Evolutionary conservation across 169 alveolate genomes (phyloP).

Genomic region (Plasmodium adleri): DNA sequence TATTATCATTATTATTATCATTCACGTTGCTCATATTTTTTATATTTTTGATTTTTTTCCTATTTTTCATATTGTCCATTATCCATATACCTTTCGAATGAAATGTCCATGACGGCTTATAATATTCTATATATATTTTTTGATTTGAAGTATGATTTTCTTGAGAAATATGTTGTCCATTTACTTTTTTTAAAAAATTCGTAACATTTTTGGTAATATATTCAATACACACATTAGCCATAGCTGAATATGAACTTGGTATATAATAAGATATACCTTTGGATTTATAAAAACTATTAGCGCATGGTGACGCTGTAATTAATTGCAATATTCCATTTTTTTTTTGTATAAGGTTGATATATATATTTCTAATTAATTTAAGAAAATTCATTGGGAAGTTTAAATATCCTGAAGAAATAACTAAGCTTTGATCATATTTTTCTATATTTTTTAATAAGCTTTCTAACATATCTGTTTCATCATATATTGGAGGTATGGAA

Average conservation of each 20-base stretch:
- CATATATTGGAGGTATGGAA: slow-evolving; percentile 84
- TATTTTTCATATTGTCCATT: slow-evolving; percentile 5
- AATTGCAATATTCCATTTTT: slow-evolving; percentile 70
- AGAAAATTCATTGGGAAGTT: slow-evolving; percentile 81
- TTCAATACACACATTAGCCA: slow-evolving; percentile 64
- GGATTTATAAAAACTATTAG: slow-evolving; percentile 82
- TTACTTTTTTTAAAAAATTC: slow-evolving; percentile 36
- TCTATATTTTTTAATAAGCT: slow-evolving; percentile 75
- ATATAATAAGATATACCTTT: slow-evolving; percentile 67
- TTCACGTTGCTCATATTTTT: background rate
- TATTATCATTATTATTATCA: background rate
- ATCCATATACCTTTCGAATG: slow-evolving; percentile 76
- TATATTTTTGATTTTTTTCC: background rate
- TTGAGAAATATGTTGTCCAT: slow-evolving; percentile 10
- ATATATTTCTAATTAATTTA: slow-evolving; percentile 75
- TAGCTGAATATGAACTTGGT: slow-evolving; percentile 44
- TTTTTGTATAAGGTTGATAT: slow-evolving; percentile 44
- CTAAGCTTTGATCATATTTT: slow-evolving; percentile 76
- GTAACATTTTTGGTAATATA: slow-evolving; percentile 43
- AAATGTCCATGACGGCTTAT: slow-evolving; percentile 72
- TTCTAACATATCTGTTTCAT: slow-evolving; percentile 80
- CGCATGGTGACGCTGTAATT: slow-evolving; percentile 84
- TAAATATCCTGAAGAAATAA: slow-evolving; percentile 85
- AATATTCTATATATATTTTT: slow-evolving; percentile 62
- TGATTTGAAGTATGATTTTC: background rate